Evolutionary conservation across 2,329 filamentous ascomycete species (phyloP), one percentile per base, ranked within the genome.

Genomic region (Lizonia empirigonia): DNA sequence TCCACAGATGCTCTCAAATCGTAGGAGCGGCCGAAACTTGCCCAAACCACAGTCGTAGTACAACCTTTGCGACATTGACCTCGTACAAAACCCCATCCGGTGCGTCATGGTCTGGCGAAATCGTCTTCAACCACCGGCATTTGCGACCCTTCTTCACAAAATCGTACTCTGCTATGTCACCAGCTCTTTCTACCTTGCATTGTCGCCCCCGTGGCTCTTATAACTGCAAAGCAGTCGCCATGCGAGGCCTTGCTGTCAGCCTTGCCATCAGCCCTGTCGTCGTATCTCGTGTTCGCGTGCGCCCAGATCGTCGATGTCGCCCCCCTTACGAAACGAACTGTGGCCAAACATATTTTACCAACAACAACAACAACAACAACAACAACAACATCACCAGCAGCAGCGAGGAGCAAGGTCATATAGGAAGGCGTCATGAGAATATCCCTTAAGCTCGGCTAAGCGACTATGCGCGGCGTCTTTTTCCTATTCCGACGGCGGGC

Each of bases 391-490:
- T 2, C 22, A 50, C 20, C 34, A 39, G 23, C 26, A 35, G 12
- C 23, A 44, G 47, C 10, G 19, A 35, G 22, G 13, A 19, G 9
- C 24, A 5, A 22, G 18, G 7, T 35, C 7, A 44, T 38, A 40
- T 37, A 33, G 12, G 4, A 29, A 16, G 12, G 5, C 27, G 12
- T 24, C 22, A 10, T 18, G 22, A 15, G 15, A 15, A 40, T 12
- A 13, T 45, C 15, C n/a, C 16, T 1, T 15, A 15, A 29, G 20
- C 24, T 32, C 42, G 16, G 12, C 42, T 52, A 52, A 23, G 15
- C 48, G 18, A 13, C 36, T 45, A 20, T 7, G 36, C 38, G 36
- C 36, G 35, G 42, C 32, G 24, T 52, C 49, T 32, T 8, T 52
- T 46, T 37, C 41, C 36, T 46, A 24, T 33, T 45, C 9, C n/a